These are phyloP conservation scores for Brassica cretica DNA, from an alignment of 345 rosid species.

Conservation along the genomic window DNA sequence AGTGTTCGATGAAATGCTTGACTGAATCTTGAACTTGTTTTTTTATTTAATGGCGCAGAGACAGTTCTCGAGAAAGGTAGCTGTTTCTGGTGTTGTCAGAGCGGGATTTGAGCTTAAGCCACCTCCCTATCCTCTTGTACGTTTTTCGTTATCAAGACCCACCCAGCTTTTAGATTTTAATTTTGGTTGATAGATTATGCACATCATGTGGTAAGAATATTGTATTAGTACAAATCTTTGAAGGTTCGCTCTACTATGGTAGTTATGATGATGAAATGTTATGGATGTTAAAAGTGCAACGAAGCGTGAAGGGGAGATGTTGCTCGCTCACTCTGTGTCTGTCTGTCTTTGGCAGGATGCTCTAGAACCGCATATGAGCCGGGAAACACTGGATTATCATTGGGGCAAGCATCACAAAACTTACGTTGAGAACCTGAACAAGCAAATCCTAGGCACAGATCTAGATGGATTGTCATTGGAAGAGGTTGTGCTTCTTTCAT, in stretches of 20 bases:
- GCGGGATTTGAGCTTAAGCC: slow-evolving; percentile 76
- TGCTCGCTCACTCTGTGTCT: slow-evolving; percentile 14
- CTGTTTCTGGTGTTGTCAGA: slow-evolving; percentile 41
- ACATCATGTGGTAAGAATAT: background rate
- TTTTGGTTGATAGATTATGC: background rate
- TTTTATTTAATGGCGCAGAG: slow-evolving; percentile 41
- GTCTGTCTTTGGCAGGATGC: slow-evolving; percentile 51
- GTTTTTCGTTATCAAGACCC: slow-evolving; percentile 3
- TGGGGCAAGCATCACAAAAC: slow-evolving; percentile 95
- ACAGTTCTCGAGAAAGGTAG: slow-evolving; percentile 38
- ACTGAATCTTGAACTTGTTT: slow-evolving; percentile 6
- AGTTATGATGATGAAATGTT: background rate
- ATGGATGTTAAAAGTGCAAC: background rate
- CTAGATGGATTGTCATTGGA: slow-evolving; percentile 62
- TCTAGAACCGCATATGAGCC: slow-evolving; percentile 89
- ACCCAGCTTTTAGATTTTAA: background rate
- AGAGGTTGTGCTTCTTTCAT: slow-evolving; percentile 56
- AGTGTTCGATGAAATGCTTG: slow-evolving; percentile 67
- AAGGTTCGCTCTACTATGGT: background rate
- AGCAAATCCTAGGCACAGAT: slow-evolving; percentile 73
- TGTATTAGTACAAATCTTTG: background rate
- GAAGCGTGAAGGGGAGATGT: background rate
- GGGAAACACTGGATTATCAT: slow-evolving; percentile 71
- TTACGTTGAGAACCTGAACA: slow-evolving; percentile 84
- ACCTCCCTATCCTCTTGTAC: slow-evolving; percentile 88